Percentiles rank a stretch among this genome's conserved stretches.
phyloP scores from a whole-genome alignment of 2,329 filamentous ascomycete genomes.

The Paecilomyces sp. region DNA sequence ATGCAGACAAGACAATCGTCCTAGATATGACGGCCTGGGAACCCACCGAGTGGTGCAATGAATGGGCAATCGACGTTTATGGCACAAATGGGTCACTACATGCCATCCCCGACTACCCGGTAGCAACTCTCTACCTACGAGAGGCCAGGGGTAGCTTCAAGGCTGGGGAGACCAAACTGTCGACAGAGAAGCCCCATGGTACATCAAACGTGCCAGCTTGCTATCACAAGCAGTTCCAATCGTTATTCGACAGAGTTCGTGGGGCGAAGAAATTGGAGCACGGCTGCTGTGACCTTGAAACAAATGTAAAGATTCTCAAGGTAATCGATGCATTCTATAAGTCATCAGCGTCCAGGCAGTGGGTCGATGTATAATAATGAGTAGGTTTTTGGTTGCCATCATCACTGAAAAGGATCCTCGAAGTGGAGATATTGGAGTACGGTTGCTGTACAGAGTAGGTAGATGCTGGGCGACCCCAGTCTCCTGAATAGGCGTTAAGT shows the following conservation, averaged over 20 bases:
- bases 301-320: slow-evolving; percentile 9
- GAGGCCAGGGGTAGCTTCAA: slow-evolving; percentile 7
- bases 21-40: slow-evolving; percentile 13
- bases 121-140: slow-evolving; percentile 9
- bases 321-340: slow-evolving; percentile 12
- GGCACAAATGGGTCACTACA: slow-evolving; percentile 12
- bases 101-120: slow-evolving; percentile 9
- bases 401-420: neutral
- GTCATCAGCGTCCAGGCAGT: slow-evolving; percentile 9
- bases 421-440: too few species aligned
- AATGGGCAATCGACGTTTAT: slow-evolving; percentile 13
- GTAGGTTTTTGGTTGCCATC: neutral
- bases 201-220: slow-evolving; percentile 10
- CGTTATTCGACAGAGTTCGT: slow-evolving; percentile 8
- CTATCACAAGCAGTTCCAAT: slow-evolving; percentile 9
- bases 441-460: too few species aligned
- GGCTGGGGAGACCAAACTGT: slow-evolving; percentile 11
- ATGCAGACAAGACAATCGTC: slow-evolving; percentile 9
- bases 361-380: slow-evolving; percentile 6
- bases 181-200: slow-evolving; percentile 9
- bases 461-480: too few species aligned
- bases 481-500: too few species aligned
- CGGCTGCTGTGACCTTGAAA: slow-evolving; percentile 9
- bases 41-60: slow-evolving; percentile 12
- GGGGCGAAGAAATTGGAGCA: slow-evolving; percentile 1